Evolutionary conservation across 345 rosid genomes (phyloP).

Genomic region (Pelargonium nanum): DNA sequence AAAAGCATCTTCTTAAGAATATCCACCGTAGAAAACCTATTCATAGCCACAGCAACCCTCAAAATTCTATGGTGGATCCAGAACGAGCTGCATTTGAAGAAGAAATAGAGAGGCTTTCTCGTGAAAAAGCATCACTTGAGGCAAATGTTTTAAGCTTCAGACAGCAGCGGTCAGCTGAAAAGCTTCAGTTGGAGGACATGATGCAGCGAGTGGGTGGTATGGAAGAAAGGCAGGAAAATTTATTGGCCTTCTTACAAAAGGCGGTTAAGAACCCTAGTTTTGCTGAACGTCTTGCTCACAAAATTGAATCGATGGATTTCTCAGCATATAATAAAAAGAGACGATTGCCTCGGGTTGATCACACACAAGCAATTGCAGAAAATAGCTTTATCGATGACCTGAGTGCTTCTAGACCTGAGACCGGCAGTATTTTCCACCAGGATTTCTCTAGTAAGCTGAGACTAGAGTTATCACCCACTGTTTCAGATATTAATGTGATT

Average conservation of each 20-base stretch:
- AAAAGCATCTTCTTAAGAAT: constrained; percentile 82
- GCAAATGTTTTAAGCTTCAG: constrained; percentile 39
- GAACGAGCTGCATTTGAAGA: constrained; percentile 66
- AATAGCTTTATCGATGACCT: constrained; percentile 47
- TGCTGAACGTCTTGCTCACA: constrained; percentile 44
- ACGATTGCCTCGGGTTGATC: constrained; percentile 58
- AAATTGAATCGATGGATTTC: constrained; percentile 59
- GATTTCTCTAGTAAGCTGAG: constrained; percentile 69
- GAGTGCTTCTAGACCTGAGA: constrained; percentile 49
- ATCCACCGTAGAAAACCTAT: constrained; percentile 83
- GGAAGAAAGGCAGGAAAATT: constrained; percentile 59
- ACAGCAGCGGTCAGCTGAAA: constrained; percentile 47
- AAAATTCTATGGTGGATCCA: constrained; percentile 33
- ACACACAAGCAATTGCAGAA: constrained; percentile 45
- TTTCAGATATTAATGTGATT: constrained; percentile 75
- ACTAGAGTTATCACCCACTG: constrained; percentile 68
- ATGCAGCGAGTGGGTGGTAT: constrained; percentile 35
- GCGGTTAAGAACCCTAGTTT: constrained; percentile 47
- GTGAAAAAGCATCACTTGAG: constrained; percentile 60
- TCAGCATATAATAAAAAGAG: constrained; percentile 70
- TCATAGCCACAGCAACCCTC: constrained; percentile 85
- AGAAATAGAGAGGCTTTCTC: constrained; percentile 57
- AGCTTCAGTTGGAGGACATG: constrained; percentile 53
- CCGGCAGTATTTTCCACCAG: constrained; percentile 53
- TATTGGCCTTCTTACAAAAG: constrained; percentile 45